Evolutionary conservation across 2,329 filamentous ascomycete genomes (phyloP), one percentile per base, ranked within the genome.

Genomic region (Cladophialophora psammophila): DNA sequence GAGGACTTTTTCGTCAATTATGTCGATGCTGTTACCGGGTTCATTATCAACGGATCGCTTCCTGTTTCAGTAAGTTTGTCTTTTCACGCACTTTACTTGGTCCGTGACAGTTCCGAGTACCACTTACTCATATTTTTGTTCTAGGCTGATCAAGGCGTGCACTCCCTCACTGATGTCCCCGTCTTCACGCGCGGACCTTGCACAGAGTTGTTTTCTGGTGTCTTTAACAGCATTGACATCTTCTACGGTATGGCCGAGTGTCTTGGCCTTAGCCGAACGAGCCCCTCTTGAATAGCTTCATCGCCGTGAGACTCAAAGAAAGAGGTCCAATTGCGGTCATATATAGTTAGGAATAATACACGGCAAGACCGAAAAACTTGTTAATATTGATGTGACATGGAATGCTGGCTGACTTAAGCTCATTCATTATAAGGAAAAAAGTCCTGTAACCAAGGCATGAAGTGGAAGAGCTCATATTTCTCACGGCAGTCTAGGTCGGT

Each of bases 131-230:
- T 6, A 7, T 15, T 38, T 36, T 31, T 15, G 38, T 12, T 63
- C 20, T 38, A 70, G 63, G 86, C 90, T 73, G 76, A 83, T 48
- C 86, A 90, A 80, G 92, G 91, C 58, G 91, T 93, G 18, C 91
- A 93, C 81, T 91, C 88, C 31, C 81, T 93, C 69, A 93, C 91
- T 0, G 91, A 93, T 73, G 91, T 93, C 36, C 88, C 91, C 1
- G 89, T 95, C 20, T 94, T 91, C 74, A 90, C 91, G 1, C 85
- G 86, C 81, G 92, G 92, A 0, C 92, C 92, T 5, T 94, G 92
- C 80, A 89, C 93, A 77, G 89, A 92, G 73, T 80, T 85, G 13
- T 95, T 95, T 76, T 87, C 88, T 4, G 78, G 78, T 48, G 77
- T 79, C 5, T 79, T 76, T 64, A 78, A 76, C 66, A 79, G 78